phyloP scores from a whole-genome alignment of 148 eudicot genomes.

The Persicaria tinctoria region DNA sequence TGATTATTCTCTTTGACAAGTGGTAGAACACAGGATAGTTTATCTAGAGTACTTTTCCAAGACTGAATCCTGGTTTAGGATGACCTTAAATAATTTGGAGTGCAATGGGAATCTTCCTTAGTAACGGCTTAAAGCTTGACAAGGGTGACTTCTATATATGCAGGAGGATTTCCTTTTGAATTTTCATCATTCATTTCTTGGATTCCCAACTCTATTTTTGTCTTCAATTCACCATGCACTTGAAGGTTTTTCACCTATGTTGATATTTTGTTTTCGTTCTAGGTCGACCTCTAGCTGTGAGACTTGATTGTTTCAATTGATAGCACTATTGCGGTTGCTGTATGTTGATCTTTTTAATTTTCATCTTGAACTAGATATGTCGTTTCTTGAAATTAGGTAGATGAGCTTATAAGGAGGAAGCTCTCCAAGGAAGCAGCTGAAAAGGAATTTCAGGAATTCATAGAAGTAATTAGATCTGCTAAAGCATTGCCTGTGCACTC shows the following conservation, averaged over 20 bases:
- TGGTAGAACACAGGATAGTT: background rate
- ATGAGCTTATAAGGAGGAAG: slow-evolving; percentile 63
- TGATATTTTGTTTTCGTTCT: background rate
- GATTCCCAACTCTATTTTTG: background rate
- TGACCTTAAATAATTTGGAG: background rate
- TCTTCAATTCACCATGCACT: background rate
- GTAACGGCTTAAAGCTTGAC: background rate
- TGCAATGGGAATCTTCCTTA: background rate
- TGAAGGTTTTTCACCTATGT: background rate
- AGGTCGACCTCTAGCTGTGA: background rate
- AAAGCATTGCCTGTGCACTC: slow-evolving; percentile 48
- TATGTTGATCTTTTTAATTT: background rate
- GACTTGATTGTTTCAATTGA: background rate
- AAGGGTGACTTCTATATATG: background rate
- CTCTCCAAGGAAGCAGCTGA: slow-evolving; percentile 71
- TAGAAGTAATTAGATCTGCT: slow-evolving; percentile 56
- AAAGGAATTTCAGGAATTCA: slow-evolving; percentile 66
- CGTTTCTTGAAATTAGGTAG: slow-evolving; percentile 43
- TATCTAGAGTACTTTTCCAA: background rate
- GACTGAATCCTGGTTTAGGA: slow-evolving; percentile 3
- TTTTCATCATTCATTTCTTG: background rate
- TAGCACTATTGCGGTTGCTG: background rate
- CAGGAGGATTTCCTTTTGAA: background rate
- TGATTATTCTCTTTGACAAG: background rate
- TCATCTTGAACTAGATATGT: background rate